A percentile compares a stretch with the other conserved stretches of the same genome.
These are phyloP conservation scores for Penicillium psychrosexuale DNA, from an alignment of 2,329 filamentous ascomycete genomes.

Conservation along the genomic window DNA sequence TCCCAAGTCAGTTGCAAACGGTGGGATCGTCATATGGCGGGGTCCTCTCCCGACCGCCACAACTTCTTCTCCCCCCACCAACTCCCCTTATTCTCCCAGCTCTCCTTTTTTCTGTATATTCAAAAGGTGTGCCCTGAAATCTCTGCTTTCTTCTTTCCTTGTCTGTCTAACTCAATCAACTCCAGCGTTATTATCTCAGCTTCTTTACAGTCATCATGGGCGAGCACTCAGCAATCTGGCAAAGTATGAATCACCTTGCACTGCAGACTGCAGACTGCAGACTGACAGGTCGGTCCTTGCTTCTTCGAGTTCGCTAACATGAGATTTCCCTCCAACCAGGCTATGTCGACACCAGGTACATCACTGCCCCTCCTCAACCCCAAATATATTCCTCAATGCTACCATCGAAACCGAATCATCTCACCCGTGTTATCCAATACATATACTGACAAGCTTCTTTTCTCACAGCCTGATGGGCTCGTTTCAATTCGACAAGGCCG, in stretches of 20 bases:
- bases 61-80: conserved; percentile 5
- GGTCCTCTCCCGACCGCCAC: conserved; percentile 14
- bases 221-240: conserved; percentile 38
- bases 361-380: conserved; percentile 2
- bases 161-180: not conserved
- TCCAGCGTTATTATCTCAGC: conserved; percentile 5
- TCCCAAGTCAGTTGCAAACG: conserved; percentile 1
- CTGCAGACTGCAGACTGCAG: not conserved
- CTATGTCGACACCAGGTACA: conserved; percentile 63
- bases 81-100: conserved; percentile 3
- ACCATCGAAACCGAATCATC: conserved; percentile 4
- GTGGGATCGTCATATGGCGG: conserved; percentile 14
- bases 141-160: not conserved
- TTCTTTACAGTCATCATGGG: conserved; percentile 28
- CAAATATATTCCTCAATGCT: conserved; percentile 2
- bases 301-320: conserved; percentile 14
- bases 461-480: conserved; percentile 69
- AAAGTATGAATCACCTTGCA: conserved; percentile 26
- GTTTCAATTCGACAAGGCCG: conserved; percentile 76
- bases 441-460: conserved; percentile 12
- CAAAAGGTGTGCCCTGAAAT: conserved; percentile 4
- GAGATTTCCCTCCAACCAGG: conserved; percentile 37
- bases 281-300: not conserved
- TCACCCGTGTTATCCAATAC: not conserved
- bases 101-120: conserved; percentile 12